These are phyloP conservation scores for Cryptosporidium ryanae DNA, from an alignment of 169 alveolate species.

Conservation along the genomic window DNA sequence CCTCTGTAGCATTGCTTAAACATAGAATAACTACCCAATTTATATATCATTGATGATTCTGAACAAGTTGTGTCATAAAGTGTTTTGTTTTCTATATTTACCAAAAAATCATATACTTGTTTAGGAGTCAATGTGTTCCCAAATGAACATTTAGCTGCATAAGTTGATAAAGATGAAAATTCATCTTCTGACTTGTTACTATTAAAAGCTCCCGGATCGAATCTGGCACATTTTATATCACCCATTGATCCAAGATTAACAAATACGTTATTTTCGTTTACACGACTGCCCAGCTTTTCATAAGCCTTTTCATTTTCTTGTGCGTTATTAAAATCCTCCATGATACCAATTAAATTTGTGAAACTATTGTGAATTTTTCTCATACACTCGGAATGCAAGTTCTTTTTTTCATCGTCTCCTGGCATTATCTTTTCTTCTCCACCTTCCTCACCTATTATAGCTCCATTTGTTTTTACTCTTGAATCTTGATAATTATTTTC, in stretches of 20 bases:
- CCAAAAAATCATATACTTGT: constrained; percentile 36
- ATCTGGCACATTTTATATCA: constrained; percentile 38
- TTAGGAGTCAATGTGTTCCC: constrained; percentile 43
- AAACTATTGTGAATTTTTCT: too few relatives aligned
- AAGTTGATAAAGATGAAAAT: constrained; percentile 24
- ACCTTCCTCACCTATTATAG: constrained; percentile 16
- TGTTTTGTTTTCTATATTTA: constrained; percentile 45
- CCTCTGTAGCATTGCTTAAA: constrained; percentile 60
- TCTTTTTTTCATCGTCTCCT: neutral
- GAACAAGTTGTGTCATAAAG: constrained; percentile 56
- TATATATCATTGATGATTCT: constrained; percentile 28
- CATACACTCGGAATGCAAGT: too few relatives aligned
- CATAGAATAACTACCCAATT: constrained; percentile 2
- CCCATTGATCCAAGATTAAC: constrained; percentile 58
- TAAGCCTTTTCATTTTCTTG: constrained; percentile 16
- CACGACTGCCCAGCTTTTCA: constrained; percentile 27
- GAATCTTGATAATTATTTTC: too few relatives aligned
- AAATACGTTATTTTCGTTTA: neutral
- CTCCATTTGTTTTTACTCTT: constrained; percentile 15
- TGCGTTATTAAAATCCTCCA: constrained; percentile 13
- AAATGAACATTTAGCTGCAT: constrained; percentile 32
- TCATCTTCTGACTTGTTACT: too few relatives aligned
- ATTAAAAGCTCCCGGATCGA: constrained; percentile 1
- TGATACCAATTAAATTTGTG: neutral
- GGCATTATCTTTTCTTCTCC: constrained; percentile 5